Base-by-base conservation (phyloP, 2,329 filamentous ascomycete species). In the Pyrenophora teres region DNA sequence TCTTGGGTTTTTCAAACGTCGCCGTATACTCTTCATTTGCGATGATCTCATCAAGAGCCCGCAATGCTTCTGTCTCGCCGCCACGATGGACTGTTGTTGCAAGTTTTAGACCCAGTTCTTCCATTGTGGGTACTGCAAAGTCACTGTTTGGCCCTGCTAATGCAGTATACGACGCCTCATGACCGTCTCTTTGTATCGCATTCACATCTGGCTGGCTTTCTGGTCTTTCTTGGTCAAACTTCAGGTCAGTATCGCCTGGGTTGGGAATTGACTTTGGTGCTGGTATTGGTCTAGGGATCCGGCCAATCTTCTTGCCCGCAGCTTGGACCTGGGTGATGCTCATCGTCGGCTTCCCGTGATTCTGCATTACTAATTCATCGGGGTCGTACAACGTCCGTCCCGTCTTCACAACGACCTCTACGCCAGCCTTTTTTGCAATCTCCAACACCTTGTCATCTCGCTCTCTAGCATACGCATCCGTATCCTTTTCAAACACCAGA, bases 401-500 rank as follows among this genome's bases (percentile, higher is more conserved):
- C 19, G 77, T 79, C 42, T 77, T 80, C 9, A 82, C 74, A n/a
- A 92, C 76, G 16, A 92, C 86, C 63, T 88, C 68, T 1, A 92
- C 85, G 1, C 87, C 88, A 0, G 86, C 84, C 39, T 83, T 74
- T 58, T 81, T 76, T 4, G 88, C 88, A n/a, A 86, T 72, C 13
- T 78, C 71, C 30, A 79, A 72, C 9, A 92, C 80, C 15, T 76
- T 74, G 1, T 77, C 78, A 70, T 92, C 89, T 42, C 89, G 75
- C 35, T 84, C 80, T 13, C 82, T 79, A 4, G 79, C 87, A 72
- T 92, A 92, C 0, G 86, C 79, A 75, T 92, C 89, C 0, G 87
- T 90, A 62, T 92, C 89, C 64, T 87, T 88, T 68, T 92, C 89
- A 62, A 91, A 92, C 0, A 91, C 88, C 4, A 92, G 73, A 72